Evolutionary conservation across 1,139 yeast genomes (phyloP), one percentile per base, ranked within the genome.

Genomic region (Sugiyamaella castrensis): DNA sequence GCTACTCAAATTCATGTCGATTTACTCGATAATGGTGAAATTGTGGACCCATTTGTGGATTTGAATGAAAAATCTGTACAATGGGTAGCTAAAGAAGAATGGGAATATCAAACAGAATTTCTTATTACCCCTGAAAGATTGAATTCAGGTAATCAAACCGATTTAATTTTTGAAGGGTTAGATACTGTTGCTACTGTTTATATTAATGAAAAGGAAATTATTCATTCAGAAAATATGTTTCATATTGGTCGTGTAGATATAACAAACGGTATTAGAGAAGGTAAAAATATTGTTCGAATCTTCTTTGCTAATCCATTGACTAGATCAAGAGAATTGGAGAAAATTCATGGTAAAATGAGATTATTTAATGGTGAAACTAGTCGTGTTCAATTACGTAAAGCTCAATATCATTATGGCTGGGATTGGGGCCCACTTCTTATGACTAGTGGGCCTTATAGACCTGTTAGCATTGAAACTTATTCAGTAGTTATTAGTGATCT

Each of bases 381-480:
- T 36, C 62, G 81, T 37, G 61, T 73, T 38, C 71, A 74, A 49
- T 71, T 73, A 8, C 64, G 82, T 53, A 77, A 77, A 57, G 78
- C 81, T 0, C 81, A 76, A 57, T 77, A 76, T 56, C 80, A 77
- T 52, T 77, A 68, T 58, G 82, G 82, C 2, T 77, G 82, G 82
- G 82, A 77, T 59, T 77, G 82, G 82, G 81, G 81, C 36, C 81
- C 80, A 7, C 59, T 67, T 1, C 58, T 76, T 43, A 64, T 74
- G 58, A 70, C 76, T 12, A 73, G 77, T 59, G 81, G 81, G 5
- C 77, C 77, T 9, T 75, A 66, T 56, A 66, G 66, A 50, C 77
- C 76, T 0, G 67, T 76, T 1, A 62, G 59, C 30, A 58, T 74
- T 34, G 57, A 69, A 30, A 55, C 66, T 4, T 69, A 64, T 47